Base-by-base conservation (phyloP, 2,329 filamentous ascomycete species). In the Chaetothyriales sp. region DNA sequence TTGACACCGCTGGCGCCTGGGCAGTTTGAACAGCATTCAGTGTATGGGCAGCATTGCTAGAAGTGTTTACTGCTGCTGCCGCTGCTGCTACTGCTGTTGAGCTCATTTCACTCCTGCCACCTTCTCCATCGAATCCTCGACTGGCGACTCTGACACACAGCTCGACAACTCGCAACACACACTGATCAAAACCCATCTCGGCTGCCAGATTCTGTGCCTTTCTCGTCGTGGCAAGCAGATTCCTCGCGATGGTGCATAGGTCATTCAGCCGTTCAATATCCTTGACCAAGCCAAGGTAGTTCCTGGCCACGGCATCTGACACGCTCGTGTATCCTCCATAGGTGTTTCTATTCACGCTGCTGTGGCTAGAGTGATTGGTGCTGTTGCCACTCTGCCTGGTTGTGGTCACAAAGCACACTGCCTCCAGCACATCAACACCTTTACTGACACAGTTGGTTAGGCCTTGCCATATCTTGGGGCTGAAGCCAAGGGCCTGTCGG, bases 91-190 rank as follows among this genome's bases (percentile, higher is more conserved):
- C 32, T 2, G 32, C 32, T 39, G 32, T 39, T 15, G 32, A 39
- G 15, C 19, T 22, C 10, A 26, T 22, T 46, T 5, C 77, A 74
- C 15, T 39, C 12, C 32, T 39, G 9, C 45, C 22, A 18, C 45
- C 45, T 60, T 80, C 77, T 28, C 79, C 79, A 63, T 82, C 79
- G 55, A 79, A 83, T 0, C 79, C 79, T 56, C 78, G 66, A 7
- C 78, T 78, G 0, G 79, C 81, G 10, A 82, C 78, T 48, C 77
- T 70, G 9, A 83, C 78, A 59, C 78, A 81, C 46, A 79, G 76
- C 59, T 80, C 79, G 55, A 82, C 75, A 45, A 83, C 63, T 42
- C 75, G 73, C 55, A 81, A 70, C 26, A 82, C 72, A 54, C 79
- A 73, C 61, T 79, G 75, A 58, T 82, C 78, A 49, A 81, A 76